Conservation (phyloP, 2,329 filamentous ascomycete species). For the Pseudonectria buxi region DNA sequence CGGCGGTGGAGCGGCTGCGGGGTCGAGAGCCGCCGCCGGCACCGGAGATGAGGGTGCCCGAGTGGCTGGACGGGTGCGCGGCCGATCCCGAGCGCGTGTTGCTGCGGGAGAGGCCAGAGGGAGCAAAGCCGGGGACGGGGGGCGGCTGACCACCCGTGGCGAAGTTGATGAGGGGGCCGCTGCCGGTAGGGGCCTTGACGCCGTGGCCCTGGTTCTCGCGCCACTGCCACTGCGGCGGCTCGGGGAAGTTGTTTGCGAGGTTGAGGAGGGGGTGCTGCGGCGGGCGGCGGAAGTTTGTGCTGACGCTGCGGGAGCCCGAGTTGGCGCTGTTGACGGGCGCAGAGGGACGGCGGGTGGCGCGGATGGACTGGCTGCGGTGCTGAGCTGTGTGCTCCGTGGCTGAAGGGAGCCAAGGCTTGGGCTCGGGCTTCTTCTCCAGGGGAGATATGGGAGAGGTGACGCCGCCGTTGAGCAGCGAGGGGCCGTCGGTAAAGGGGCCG, state of each 20-base stretch:
- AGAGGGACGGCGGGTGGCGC: conserved; percentile 13
- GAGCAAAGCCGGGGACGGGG: conserved; percentile 5
- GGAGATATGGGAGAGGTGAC: conserved; percentile 15
- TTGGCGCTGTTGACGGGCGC: conserved; percentile 17
- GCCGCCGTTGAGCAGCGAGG: conserved; percentile 47
- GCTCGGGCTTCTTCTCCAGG: conserved; percentile 22
- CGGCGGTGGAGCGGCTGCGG: conserved; percentile 22
- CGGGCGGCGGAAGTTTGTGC: conserved; percentile 4
- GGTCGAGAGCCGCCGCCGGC: conserved; percentile 6
- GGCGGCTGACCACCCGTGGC: conserved; percentile 26
- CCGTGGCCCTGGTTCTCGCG: conserved; percentile 46
- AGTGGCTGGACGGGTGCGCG: conserved; percentile 8
- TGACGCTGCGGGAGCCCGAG: conserved; percentile 11
- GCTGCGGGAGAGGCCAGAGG: conserved; percentile 14
- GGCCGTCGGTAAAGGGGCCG: conserved; percentile 47
- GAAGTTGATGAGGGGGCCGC: conserved; percentile 41
- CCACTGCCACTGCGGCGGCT: conserved; percentile 50
- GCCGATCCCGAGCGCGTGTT: conserved; percentile 8
- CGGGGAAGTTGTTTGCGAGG: conserved; percentile 53
- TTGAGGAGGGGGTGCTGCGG: conserved; percentile 58
- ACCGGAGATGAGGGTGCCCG: conserved; percentile 2
- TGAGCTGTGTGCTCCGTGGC: conserved; percentile 31
- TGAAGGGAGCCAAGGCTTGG: conserved; percentile 31
- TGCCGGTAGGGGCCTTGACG: conserved; percentile 30
- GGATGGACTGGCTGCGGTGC: conserved; percentile 22